Evolutionary conservation across 805 yeast species (phyloP), one percentile per base, ranked within the genome.

Genomic region (Myxozyma sirexii): DNA sequence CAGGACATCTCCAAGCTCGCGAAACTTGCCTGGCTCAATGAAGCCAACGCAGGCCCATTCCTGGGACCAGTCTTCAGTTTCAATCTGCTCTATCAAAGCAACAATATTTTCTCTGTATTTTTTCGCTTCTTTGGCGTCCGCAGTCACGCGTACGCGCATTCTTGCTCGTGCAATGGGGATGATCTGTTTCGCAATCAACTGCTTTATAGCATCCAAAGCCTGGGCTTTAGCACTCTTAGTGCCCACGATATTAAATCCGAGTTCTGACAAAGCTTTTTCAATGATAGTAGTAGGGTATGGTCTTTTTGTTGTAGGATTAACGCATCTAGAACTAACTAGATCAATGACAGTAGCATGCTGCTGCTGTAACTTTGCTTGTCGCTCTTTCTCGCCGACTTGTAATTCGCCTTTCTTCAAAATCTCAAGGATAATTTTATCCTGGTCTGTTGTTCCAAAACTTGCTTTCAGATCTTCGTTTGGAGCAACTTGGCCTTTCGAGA

Each of bases 231-330:
- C 88, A 5, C 89, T 81, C 66, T 86, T 87, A 52, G 81, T 82
- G 23, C 92, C 80, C 19, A 84, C 84, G 65, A 89, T 81, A 71
- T 90, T 91, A 73, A 88, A 90, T 65, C 90, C 92, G 54, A 91
- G 73, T 59, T 70, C 74, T 43, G 80, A 79, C 56, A 94, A 76
- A 0, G 92, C 89, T 75, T 94, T 94, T 64, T 89, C 94, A 59
- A 94, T 88, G 87, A 94, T 92, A 0, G 96, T 83, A 10, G 97
- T 94, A 0, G 99, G 96, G 69, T 94, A 94, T 69, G 97, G 85
- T 71, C 92, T 90, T 71, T 87, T 87, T 2, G 93, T 85, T 56
- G 81, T 83, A 3, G 99, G 98, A 67, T 94, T 94, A 49, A 94
- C 86, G 71, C 97, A 92, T 72, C 90, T 91, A 3, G 96, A 86